Base-by-base conservation (phyloP, 1,139 yeast genomes). In the Candida sanyaensis region DNA sequence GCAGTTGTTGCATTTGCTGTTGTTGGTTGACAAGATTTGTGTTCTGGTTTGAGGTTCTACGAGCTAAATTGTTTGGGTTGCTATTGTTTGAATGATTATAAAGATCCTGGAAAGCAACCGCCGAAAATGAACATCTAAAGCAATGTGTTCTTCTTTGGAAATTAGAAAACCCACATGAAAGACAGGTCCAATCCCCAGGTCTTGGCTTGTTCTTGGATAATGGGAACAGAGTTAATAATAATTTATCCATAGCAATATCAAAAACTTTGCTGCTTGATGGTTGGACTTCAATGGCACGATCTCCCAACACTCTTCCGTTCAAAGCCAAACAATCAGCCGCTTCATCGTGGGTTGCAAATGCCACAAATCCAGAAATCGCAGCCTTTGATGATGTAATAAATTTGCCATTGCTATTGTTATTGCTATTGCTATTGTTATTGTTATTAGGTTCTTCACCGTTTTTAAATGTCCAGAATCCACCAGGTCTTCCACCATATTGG, bases 161-260 rank as follows among this genome's bases (percentile, higher is more conserved):
- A 63, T 92, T 92, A 34, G 96, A 88, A 62, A 92, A 92, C 1
- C 97, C 97, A 73, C 98, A 92, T 6, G 93, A 85, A 13, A 97
- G 96, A 68, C 98, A 92, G 6, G 89, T 88, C 98, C 98, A 92
- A 63, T 92, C 98, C 24, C 98, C 98, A 0, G 97, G 97, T 61
- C 98, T 78, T 24, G 97, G 96, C 57, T 96, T 79, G 64, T 91
- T 91, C 60, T 91, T 91, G 43, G 89, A 84, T 26, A 91, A 85
- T 11, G 97, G 96, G 66, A 92, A 91, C 8, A 96, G 89, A 0
- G 89, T 78, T 49, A 92, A 72, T 44, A 91, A 79, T 23, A 41
- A 33, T 11, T 41, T 41, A 37, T 87, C 96, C 55, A 83, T 85
- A 0, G 97, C 97, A 51, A 83, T 79, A 55, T 89, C 96, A 47